A percentile compares a stretch with the other conserved stretches of the same genome.
Evolutionary conservation across 495 filamentous ascomycete genomes (phyloP).

Genomic region (Tuber calosporum): DNA sequence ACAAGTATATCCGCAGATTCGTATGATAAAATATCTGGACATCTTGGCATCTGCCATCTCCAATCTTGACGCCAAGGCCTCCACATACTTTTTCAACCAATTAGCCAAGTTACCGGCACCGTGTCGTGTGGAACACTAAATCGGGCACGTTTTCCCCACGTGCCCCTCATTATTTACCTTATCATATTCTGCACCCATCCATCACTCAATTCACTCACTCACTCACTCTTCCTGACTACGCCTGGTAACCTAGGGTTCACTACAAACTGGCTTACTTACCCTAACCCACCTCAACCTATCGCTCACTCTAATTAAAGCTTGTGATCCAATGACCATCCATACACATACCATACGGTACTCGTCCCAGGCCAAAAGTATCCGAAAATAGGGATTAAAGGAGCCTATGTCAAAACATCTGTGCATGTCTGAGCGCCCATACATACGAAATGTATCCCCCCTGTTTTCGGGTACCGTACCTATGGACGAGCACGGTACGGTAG

Average conservation of each 20-base stretch:
- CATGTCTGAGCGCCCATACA: too few species aligned
- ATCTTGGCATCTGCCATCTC: neutral
- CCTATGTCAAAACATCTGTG: too few species aligned
- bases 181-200: neutral
- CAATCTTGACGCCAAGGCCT: neutral
- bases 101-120: neutral
- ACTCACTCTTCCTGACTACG: neutral
- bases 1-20: neutral
- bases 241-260: neutral
- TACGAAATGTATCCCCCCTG: too few species aligned
- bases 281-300: neutral
- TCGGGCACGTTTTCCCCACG: neutral
- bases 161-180: neutral
- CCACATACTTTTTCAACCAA: neutral
- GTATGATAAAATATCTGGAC: neutral
- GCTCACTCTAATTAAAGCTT: neutral
- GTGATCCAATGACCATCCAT: neutral
- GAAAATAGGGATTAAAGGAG: too few species aligned
- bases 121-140: neutral
- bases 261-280: too few species aligned
- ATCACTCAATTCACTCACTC: neutral
- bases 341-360: too few species aligned
- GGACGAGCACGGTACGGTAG: too few species aligned
- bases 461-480: too few species aligned
- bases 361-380: too few species aligned